Percentiles rank a stretch among this genome's conserved stretches.
These are phyloP conservation scores for Vitis hybrid DNA, from an alignment of 177 flowering plant genomes.

Conservation along the genomic window DNA sequence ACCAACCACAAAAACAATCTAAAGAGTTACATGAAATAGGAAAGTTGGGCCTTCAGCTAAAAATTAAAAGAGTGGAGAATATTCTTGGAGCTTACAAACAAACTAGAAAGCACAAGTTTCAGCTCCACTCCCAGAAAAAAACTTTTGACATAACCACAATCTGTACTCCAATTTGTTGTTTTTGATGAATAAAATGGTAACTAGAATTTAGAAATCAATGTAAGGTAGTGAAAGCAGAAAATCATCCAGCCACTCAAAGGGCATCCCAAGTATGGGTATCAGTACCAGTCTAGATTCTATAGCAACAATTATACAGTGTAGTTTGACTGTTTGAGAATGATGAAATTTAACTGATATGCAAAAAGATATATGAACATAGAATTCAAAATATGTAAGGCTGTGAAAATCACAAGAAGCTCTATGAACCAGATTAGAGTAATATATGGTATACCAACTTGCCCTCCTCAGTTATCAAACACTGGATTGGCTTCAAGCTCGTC, in stretches of 20 bases:
- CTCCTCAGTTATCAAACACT: constrained; percentile 30
- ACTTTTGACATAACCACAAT: no score
- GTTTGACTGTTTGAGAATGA: neutral
- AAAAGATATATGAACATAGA: neutral
- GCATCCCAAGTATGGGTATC: neutral
- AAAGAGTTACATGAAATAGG: no score
- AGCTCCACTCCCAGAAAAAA: no score
- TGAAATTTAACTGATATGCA: neutral
- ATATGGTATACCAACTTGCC: neutral
- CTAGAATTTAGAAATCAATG: no score
- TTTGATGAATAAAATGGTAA: no score
- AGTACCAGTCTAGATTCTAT: neutral
- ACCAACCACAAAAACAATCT: no score
- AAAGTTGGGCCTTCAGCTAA: no score
- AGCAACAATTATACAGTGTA: neutral
- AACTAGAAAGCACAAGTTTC: no score
- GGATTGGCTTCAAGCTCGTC: constrained; percentile 61
- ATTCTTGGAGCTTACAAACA: no score
- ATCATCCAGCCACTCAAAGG: neutral
- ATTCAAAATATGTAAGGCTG: neutral
- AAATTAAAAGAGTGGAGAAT: no score
- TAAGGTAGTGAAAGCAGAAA: neutral
- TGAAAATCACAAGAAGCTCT: neutral
- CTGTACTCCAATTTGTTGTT: no score
- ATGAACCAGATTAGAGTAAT: neutral